These are phyloP conservation scores for Geotrichum klebahnii DNA, from an alignment of 1,139 yeast genomes.

Conservation along the genomic window DNA sequence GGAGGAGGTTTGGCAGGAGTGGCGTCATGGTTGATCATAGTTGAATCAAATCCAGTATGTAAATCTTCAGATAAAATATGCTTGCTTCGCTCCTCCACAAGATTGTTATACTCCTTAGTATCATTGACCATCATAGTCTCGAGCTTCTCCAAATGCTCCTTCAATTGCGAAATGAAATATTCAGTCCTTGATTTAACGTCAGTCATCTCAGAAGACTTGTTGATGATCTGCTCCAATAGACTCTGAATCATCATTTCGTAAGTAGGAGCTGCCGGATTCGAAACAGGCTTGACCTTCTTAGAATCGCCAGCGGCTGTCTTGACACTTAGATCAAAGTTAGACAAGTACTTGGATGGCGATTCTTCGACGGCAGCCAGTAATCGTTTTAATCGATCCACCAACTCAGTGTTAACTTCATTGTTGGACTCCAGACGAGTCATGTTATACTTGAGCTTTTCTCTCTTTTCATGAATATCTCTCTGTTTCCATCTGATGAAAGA, in stretches of 20 bases:
- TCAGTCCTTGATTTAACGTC: conserved; percentile 43
- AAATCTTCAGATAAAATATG: conserved; percentile 88
- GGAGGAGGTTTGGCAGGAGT: conserved; percentile 24
- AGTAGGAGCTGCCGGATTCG: conserved; percentile 49
- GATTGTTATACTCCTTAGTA: conserved; percentile 59
- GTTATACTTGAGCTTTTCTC: conserved; percentile 72
- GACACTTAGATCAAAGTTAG: conserved; percentile 16
- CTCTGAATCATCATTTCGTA: conserved; percentile 93
- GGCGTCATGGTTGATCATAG: conserved; percentile 63
- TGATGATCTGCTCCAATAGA: conserved; percentile 62
- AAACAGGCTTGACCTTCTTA: conserved; percentile 37
- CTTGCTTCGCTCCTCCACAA: conserved; percentile 64
- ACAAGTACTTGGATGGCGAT: conserved; percentile 7
- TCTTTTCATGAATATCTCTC: conserved; percentile 91
- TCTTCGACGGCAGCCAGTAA: conserved; percentile 43
- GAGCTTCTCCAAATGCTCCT: conserved; percentile 38
- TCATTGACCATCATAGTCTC: conserved; percentile 50
- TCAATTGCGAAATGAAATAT: conserved; percentile 30
- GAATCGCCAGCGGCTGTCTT: conserved; percentile 31
- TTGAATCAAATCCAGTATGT: conserved; percentile 89
- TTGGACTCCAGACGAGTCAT: conserved; percentile 73
- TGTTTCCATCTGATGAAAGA: conserved; percentile 96
- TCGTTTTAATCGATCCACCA: conserved; percentile 68
- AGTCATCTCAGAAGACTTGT: conserved; percentile 57
- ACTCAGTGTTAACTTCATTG: conserved; percentile 66